A percentile compares a stretch with the other conserved stretches of the same genome.
Evolutionary conservation across 306 rosid species (phyloP).

Genomic region (Vigna nakashimae): DNA sequence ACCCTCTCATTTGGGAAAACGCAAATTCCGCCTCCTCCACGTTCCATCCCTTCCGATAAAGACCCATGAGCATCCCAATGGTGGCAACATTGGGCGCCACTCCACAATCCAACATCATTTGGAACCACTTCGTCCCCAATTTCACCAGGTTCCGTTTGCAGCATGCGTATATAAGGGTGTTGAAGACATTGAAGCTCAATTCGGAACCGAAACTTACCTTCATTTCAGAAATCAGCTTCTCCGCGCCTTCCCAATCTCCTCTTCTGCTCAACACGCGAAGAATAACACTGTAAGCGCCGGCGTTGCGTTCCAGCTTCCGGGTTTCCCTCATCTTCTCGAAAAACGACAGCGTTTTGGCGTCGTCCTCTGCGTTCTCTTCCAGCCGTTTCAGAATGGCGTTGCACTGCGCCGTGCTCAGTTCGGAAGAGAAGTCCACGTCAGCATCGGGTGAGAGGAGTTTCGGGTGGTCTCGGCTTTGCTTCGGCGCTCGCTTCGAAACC

Average conservation of each 20-base stretch:
- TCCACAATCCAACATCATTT: slow-evolving; percentile 63
- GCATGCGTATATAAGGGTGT: slow-evolving; percentile 71
- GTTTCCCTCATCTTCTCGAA: slow-evolving; percentile 74
- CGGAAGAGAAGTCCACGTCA: slow-evolving; percentile 69
- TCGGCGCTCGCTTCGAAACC: slow-evolving; percentile 35
- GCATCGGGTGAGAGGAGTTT: slow-evolving; percentile 51
- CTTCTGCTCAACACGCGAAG: slow-evolving; percentile 63
- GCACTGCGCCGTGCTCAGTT: slow-evolving; percentile 65
- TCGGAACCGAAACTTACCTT: slow-evolving; percentile 52
- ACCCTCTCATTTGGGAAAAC: slow-evolving; percentile 64
- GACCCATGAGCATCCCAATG: slow-evolving; percentile 83
- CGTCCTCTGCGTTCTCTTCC: slow-evolving; percentile 49
- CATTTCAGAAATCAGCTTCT: slow-evolving; percentile 60
- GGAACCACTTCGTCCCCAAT: slow-evolving; percentile 71
- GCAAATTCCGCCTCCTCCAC: slow-evolving; percentile 81
- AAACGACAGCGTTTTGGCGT: slow-evolving; percentile 59
- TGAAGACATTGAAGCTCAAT: slow-evolving; percentile 65
- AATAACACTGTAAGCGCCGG: slow-evolving; percentile 58
- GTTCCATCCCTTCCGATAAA: slow-evolving; percentile 70
- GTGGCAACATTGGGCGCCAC: slow-evolving; percentile 76
- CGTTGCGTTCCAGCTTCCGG: slow-evolving; percentile 65
- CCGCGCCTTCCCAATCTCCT: slow-evolving; percentile 72
- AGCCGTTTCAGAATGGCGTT: slow-evolving; percentile 70
- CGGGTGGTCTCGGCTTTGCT: slow-evolving; percentile 42
- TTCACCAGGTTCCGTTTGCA: slow-evolving; percentile 56